Percentiles rank a stretch among this genome's conserved stretches.
phyloP scores from a whole-genome alignment of 2,329 filamentous ascomycete genomes.

The Talaromyces albobiverticillius region DNA sequence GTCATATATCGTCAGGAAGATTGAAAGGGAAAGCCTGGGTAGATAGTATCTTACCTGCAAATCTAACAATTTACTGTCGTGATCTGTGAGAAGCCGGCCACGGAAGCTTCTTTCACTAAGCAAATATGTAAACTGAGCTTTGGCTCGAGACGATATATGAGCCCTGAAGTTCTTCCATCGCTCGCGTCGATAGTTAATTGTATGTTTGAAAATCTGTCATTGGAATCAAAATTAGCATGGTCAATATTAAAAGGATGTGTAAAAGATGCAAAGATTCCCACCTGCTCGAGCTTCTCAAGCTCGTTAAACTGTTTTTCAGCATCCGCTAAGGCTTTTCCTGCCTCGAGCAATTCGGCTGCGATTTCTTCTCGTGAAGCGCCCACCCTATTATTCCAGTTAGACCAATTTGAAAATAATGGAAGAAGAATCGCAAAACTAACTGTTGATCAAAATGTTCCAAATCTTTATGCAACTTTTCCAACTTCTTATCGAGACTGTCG shows the following conservation, averaged over 20 bases:
- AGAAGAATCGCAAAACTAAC: slow-evolving; percentile 24
- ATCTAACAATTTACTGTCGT: slow-evolving; percentile 69
- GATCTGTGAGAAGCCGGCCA: slow-evolving; percentile 75
- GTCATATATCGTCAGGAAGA: neutral
- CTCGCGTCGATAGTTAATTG: slow-evolving; percentile 66
- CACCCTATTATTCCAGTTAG: slow-evolving; percentile 38
- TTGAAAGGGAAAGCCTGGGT: neutral
- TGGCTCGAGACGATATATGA: slow-evolving; percentile 79
- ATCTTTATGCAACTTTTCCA: slow-evolving; percentile 55
- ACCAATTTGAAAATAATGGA: slow-evolving; percentile 7
- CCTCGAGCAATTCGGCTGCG: slow-evolving; percentile 43
- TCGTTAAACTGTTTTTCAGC: slow-evolving; percentile 39
- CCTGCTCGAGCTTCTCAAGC: slow-evolving; percentile 36
- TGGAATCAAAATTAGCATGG: neutral
- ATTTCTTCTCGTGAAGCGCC: slow-evolving; percentile 67
- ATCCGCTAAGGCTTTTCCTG: slow-evolving; percentile 33
- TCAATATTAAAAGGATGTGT: neutral
- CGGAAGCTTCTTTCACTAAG: slow-evolving; percentile 87
- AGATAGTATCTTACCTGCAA: slow-evolving; percentile 57
- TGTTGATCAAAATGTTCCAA: slow-evolving; percentile 56
- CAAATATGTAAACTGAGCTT: slow-evolving; percentile 82
- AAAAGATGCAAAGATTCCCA: slow-evolving; percentile 23
- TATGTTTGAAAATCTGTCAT: slow-evolving; percentile 50
- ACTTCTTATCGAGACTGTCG: slow-evolving; percentile 47
- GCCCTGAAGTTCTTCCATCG: slow-evolving; percentile 81